Evolutionary conservation across 1,284 basidiomycete genomes (phyloP).

Genomic region (Schizophyllum amplum): DNA sequence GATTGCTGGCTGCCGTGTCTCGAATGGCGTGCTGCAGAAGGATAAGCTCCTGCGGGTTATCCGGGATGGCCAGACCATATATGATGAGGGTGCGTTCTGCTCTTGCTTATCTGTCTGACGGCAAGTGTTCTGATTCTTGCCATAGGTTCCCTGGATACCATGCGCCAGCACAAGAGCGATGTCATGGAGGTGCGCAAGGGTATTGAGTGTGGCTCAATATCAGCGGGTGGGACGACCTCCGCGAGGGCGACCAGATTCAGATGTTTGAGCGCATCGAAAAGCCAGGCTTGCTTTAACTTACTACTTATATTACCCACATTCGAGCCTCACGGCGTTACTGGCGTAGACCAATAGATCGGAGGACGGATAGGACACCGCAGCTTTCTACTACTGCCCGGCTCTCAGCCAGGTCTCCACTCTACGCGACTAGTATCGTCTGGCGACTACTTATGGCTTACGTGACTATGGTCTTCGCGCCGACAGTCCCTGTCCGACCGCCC

Average conservation of each 20-base stretch:
- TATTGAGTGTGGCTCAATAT: conserved; percentile 89
- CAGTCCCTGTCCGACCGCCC: conserved; percentile 81
- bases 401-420: background rate
- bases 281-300: conserved; percentile 48
- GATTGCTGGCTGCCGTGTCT: conserved; percentile 85
- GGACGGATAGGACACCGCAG: background rate
- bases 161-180: conserved; percentile 90
- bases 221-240: conserved; percentile 64
- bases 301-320: background rate
- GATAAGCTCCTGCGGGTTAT: conserved; percentile 65
- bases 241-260: conserved; percentile 79
- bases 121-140: background rate
- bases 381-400: too few relatives aligned
- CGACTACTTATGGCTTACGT: too few relatives aligned
- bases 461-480: conserved; percentile 77
- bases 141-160: conserved; percentile 73
- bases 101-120: background rate
- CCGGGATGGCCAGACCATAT: conserved; percentile 55
- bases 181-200: conserved; percentile 87
- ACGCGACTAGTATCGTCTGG: background rate
- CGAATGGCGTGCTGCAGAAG: conserved; percentile 72
- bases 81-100: conserved; percentile 51
- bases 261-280: conserved; percentile 60
- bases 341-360: background rate
- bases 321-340: too few relatives aligned